phyloP scores from a whole-genome alignment of 148 eudicot species.

The Agrostemma githago region DNA sequence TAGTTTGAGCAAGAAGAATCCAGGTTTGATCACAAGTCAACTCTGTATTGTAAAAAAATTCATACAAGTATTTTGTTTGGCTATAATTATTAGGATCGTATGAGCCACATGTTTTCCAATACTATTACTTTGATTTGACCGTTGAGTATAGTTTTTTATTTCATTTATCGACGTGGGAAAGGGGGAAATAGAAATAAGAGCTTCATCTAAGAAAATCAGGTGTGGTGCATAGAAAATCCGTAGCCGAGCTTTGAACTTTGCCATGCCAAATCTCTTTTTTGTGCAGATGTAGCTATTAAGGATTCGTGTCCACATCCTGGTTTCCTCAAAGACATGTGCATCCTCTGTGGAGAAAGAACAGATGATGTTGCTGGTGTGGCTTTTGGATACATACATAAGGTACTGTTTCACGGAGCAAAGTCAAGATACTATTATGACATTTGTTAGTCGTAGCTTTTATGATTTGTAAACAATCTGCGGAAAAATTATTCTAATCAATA shows the following conservation, averaged over 20 bases:
- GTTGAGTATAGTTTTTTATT: neutral
- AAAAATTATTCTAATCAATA: neutral
- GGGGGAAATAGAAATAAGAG: neutral
- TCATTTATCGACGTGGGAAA: neutral
- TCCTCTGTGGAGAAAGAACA: slow-evolving; percentile 47
- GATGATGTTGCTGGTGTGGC: slow-evolving; percentile 59
- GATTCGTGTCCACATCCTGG: slow-evolving; percentile 41
- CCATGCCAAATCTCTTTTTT: neutral
- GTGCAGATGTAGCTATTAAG: slow-evolving; percentile 20
- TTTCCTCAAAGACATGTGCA: slow-evolving; percentile 33
- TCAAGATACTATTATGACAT: neutral
- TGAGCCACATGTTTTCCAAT: neutral
- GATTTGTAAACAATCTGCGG: neutral
- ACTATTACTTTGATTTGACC: neutral
- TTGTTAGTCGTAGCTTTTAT: neutral
- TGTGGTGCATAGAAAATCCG: neutral
- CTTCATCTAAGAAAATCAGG: neutral
- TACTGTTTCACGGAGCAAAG: slow-evolving; percentile 22
- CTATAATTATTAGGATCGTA: neutral
- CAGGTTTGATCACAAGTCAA: slow-evolving; percentile 29
- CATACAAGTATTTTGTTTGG: neutral
- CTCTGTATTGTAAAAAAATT: neutral
- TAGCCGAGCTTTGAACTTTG: neutral
- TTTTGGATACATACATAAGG: slow-evolving; percentile 75
- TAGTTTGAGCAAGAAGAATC: slow-evolving; percentile 20